Conservation (phyloP, 176 grass and related monocot species). For the Themeda triandra region DNA sequence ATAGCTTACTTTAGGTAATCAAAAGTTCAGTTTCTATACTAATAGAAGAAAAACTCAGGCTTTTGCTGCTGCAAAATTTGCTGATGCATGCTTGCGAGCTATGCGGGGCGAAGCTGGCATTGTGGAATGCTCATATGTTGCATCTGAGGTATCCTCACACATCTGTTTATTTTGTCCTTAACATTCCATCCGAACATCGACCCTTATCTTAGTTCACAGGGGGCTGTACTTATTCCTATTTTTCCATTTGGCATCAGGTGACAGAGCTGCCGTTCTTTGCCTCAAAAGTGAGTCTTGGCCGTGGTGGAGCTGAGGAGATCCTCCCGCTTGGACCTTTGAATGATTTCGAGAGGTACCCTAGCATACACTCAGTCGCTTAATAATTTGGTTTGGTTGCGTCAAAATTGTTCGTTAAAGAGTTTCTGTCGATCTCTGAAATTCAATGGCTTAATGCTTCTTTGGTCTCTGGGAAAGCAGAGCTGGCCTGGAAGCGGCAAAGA, state of each 20-base stretch:
- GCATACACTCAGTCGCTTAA: background rate
- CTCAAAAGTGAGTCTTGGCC: slow-evolving; percentile 79
- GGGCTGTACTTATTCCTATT: background rate
- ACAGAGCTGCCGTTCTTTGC: slow-evolving; percentile 93
- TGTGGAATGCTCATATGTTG: slow-evolving; percentile 85
- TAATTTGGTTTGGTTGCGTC: background rate
- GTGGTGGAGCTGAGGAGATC: slow-evolving; percentile 72
- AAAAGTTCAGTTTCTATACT: background rate
- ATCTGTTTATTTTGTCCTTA: background rate
- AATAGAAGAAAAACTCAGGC: slow-evolving; percentile 34
- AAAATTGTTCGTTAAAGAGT: background rate
- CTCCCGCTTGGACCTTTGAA: slow-evolving; percentile 88
- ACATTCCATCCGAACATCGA: background rate
- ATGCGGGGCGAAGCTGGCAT: slow-evolving; percentile 78
- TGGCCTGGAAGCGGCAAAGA: slow-evolving; percentile 85
- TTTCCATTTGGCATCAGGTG: slow-evolving; percentile 50
- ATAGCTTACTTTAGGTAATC: background rate
- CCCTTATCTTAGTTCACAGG: background rate
- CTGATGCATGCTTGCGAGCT: slow-evolving; percentile 75
- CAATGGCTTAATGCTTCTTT: background rate
- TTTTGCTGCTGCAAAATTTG: slow-evolving; percentile 86
- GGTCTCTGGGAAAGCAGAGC: slow-evolving; percentile 39
- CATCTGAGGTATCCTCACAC: slow-evolving; percentile 54
- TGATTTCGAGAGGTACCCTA: slow-evolving; percentile 80
- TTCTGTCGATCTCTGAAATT: background rate